Evolutionary conservation across 1,139 yeast genomes (phyloP), one percentile per base, ranked within the genome.

Genomic region (Taphrina communis): DNA sequence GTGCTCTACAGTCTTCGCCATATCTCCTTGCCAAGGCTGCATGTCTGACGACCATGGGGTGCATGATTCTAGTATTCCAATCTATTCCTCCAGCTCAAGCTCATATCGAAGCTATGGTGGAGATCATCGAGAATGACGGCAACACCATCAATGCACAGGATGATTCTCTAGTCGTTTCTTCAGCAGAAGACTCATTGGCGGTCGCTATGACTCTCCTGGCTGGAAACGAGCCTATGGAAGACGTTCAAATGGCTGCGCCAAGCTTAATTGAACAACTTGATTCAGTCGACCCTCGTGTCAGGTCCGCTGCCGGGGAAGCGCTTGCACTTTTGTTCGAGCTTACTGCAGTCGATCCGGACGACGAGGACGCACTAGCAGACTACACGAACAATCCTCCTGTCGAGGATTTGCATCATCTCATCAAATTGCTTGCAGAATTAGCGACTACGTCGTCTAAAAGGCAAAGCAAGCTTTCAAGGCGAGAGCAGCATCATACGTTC

Each of bases 261-360:
- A 66, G 71, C 14, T 58, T 73, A 51, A 70, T 72, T 36, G 73
- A 73, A n/a, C 75, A 73, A 62, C 62, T 73, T 14, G 75, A 73
- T 19, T 73, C 75, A 5, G 65, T 69, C 9, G 71, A 72, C 36
- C 46, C 70, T 6, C 46, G 61, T 8, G 72, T 73, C 9, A 70
- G 75, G 7, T 66, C 70, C 50, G 72, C 74, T 5, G 73, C 75
- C 6, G 75, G 75, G 5, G 71, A 73, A 25, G 74, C 71, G 5
- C 72, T 73, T 41, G 75, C 75, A 2, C 57, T 73, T 7, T 58
- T 71, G 17, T 72, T 73, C 42, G 74, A 73, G 61, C 57, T 70
- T 42, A 70, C 68, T 21, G 69, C 72, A 3, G 67, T 63, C 1
- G 72, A 65, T 58, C 70, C 70, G 7, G 70, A 65, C 14, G 69